phyloP scores from a whole-genome alignment of 495 filamentous ascomycete genomes.

The Penicillium bialowiezense region DNA sequence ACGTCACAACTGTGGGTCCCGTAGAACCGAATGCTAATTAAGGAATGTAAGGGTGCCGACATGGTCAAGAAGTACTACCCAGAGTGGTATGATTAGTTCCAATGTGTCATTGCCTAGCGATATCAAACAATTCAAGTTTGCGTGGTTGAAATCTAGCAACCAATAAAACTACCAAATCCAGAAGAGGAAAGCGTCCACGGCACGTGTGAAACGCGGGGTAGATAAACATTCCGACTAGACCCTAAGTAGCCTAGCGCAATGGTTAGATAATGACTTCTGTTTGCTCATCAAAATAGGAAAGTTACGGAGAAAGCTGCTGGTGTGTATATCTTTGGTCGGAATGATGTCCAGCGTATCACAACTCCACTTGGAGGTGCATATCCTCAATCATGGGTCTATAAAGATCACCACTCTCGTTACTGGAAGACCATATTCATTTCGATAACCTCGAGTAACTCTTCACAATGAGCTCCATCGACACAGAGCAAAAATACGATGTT shows the following conservation, averaged over 20 bases:
- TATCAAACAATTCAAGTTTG: too few species aligned
- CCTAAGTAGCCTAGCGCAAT: not conserved
- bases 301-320: not conserved
- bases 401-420: not conserved
- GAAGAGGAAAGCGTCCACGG: not conserved
- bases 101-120: too few species aligned
- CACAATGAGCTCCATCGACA: slow-evolving; percentile 5
- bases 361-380: not conserved
- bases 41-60: slow-evolving; percentile 32
- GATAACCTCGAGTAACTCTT: not conserved
- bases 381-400: not conserved
- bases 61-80: slow-evolving; percentile 35
- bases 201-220: slow-evolving; percentile 3
- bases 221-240: not conserved
- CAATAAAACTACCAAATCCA: not conserved
- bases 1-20: not conserved
- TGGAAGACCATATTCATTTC: not conserved
- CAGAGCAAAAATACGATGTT: slow-evolving; percentile 30
- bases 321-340: not conserved
- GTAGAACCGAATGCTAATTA: not conserved
- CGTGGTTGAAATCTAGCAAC: too few species aligned
- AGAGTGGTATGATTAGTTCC: not conserved
- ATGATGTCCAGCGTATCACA: not conserved
- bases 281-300: not conserved
- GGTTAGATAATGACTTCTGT: not conserved